A percentile compares a stretch with the other conserved stretches of the same genome.
phyloP scores from a whole-genome alignment of 495 filamentous ascomycete species.

The Talaromyces trachyspermus region DNA sequence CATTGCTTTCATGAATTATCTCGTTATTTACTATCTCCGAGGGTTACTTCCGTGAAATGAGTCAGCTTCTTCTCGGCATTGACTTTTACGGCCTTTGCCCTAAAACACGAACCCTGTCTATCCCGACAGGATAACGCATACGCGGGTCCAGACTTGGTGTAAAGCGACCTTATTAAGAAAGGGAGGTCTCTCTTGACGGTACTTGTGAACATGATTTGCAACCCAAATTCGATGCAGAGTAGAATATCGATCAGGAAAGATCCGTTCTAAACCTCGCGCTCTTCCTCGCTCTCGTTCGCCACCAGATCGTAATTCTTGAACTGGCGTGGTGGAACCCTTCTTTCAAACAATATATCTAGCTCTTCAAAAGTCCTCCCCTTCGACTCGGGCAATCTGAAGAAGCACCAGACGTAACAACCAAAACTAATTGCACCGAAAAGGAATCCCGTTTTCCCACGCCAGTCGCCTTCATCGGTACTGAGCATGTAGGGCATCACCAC shows the following conservation, averaged over 20 bases:
- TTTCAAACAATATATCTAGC: conserved; percentile 44
- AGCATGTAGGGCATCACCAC: conserved; percentile 30
- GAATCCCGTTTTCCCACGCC: conserved; percentile 32
- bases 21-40: too few species aligned
- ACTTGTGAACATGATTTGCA: too few species aligned
- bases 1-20: too few species aligned
- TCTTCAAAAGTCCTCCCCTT: conserved; percentile 56
- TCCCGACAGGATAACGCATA: too few species aligned
- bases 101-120: too few species aligned
- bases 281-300: neutral
- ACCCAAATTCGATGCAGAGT: too few species aligned
- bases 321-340: conserved; percentile 33
- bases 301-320: conserved; percentile 16
- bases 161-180: too few species aligned
- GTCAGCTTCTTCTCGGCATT: too few species aligned
- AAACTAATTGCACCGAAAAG: conserved; percentile 46
- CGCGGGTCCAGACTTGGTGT: too few species aligned
- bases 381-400: conserved; percentile 54
- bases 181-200: too few species aligned
- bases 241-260: neutral
- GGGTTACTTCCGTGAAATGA: too few species aligned
- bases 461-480: conserved; percentile 32
- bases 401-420: conserved; percentile 36
- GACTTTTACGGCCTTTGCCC: too few species aligned
- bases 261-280: neutral